Evolutionary conservation across 345 rosid species (phyloP), one percentile per base, ranked within the genome.

Genomic region (Syzygium jambos): DNA sequence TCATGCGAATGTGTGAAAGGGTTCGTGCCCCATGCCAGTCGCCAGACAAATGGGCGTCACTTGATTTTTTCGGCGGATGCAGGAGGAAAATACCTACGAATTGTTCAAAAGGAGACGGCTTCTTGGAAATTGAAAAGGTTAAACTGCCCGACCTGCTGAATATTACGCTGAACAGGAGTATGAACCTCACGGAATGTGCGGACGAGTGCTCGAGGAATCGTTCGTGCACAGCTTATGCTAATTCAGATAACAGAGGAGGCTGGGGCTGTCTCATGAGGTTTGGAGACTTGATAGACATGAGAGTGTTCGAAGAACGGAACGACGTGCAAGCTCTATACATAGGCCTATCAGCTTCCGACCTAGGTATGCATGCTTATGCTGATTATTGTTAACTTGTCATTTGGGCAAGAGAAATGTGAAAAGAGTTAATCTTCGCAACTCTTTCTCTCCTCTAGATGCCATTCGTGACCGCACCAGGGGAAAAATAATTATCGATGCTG

Each of bases 201-300:
- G 51, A 68, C 15, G n/a, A 46, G 85, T 89, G 93, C 78, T 85
- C 73, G 19, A 86, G n/a, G 25, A 91, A 90, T 57, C 91, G 91
- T 41, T 88, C 89, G 21, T 92, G 92, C 49, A 87, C 49, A 3
- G 93, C 91, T 38, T 93, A 87, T 85, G 65, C 91, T 6, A 85
- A 87, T 68, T 34, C 84, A 17, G 78, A 68, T 10, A 2, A 17
- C 11, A 68, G 78, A 65, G 88, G 86, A 78, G 93, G 95, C 11
- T 85, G 65, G 8, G 92, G 92, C 51, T 92, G 95, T 27, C 52
- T 89, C 77, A 85, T 88, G 85, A 90, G 95, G 93, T 89, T 88
- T 43, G 88, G 84, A 2, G 90, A 92, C 17, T 34, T 93, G n/a
- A 51, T 90, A 10, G 90, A 93, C 34, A 77, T 89, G 3, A 90